These are phyloP conservation scores for Zymoseptoria tritici DNA, from an alignment of 2,329 filamentous ascomycete species.

Conservation along the genomic window DNA sequence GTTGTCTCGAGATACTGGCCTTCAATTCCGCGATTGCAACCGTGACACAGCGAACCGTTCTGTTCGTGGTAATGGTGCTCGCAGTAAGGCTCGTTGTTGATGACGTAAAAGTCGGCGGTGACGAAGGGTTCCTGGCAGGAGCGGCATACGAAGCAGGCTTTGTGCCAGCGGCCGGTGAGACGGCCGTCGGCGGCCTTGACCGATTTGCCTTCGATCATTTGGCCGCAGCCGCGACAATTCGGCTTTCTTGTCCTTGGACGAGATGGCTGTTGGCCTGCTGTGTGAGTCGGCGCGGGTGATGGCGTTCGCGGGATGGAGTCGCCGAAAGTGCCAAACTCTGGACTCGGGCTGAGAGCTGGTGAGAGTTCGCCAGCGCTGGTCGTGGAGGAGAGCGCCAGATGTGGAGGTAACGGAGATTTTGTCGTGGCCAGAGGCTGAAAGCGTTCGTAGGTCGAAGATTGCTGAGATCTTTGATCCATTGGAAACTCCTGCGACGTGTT, in stretches of 20 bases:
- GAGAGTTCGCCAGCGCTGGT: constrained; percentile 6
- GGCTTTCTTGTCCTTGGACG: constrained; percentile 49
- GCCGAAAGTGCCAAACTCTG: background rate
- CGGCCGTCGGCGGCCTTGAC: constrained; percentile 89
- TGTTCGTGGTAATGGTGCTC: constrained; percentile 86
- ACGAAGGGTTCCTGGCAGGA: constrained; percentile 75
- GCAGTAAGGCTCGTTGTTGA: constrained; percentile 81
- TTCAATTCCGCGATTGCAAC: constrained; percentile 80
- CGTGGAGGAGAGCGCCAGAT: background rate
- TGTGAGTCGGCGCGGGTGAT: constrained; percentile 13
- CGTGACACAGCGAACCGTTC: constrained; percentile 76
- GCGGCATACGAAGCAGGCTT: constrained; percentile 85
- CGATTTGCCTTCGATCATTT: constrained; percentile 78
- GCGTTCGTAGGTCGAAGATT: constrained; percentile 8
- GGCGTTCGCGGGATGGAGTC: constrained; percentile 6
- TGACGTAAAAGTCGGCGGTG: constrained; percentile 87
- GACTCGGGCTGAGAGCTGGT: constrained; percentile 1
- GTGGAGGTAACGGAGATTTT: background rate
- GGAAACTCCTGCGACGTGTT: constrained; percentile 24
- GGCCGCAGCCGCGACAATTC: constrained; percentile 73
- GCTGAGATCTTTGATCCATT: constrained; percentile 25
- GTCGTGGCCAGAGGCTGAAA: constrained; percentile 7
- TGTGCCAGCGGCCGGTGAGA: constrained; percentile 88
- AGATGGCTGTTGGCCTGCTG: constrained; percentile 2
- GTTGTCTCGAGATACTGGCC: constrained; percentile 81